Evolutionary conservation across 495 filamentous ascomycete species (phyloP).

Genomic region (Thozetella sp.): DNA sequence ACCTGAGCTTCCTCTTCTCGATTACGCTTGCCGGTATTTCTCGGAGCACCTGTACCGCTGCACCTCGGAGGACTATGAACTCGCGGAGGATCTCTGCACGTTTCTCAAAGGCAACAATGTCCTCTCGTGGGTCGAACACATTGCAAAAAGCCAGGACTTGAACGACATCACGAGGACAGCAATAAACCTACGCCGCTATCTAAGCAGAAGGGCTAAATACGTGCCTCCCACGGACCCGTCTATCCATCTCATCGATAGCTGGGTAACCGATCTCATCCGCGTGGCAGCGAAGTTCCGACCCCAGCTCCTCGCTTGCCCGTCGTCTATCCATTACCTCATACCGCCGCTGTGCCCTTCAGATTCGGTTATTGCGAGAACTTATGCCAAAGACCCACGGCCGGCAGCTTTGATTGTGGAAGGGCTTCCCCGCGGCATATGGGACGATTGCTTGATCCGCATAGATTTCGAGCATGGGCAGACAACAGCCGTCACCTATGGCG

Average conservation of each 20-base stretch:
- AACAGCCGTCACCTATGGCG: conserved; percentile 16
- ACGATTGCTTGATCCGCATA: conserved; percentile 25
- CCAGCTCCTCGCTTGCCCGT: conserved; percentile 25
- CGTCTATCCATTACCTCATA: conserved; percentile 32
- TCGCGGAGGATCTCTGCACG: conserved; percentile 13
- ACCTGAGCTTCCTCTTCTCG: conserved; percentile 16
- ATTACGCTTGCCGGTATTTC: conserved; percentile 26
- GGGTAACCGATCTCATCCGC: conserved; percentile 32
- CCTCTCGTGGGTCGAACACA: conserved; percentile 28
- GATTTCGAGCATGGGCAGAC: conserved; percentile 21
- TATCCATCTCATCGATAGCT: conserved; percentile 15
- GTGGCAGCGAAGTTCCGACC: conserved; percentile 29
- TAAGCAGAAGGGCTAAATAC: conserved; percentile 17
- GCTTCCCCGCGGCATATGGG: conserved; percentile 19
- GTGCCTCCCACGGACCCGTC: conserved; percentile 19
- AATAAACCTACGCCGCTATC: conserved; percentile 27
- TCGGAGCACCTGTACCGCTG: conserved; percentile 23
- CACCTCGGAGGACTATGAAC: conserved; percentile 12
- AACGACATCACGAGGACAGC: conserved; percentile 16
- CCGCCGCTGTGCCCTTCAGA: conserved; percentile 31
- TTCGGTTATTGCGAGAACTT: conserved; percentile 20
- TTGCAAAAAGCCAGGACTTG: conserved; percentile 19
- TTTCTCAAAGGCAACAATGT: conserved; percentile 20
- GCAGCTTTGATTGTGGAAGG: conserved; percentile 9
- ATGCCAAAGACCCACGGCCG: conserved; percentile 7